A percentile compares a stretch with the other conserved stretches of the same genome.
Conservation (phyloP, 192 early-diverging fungal genomes). For the Phlyctochytrium arcticum region DNA sequence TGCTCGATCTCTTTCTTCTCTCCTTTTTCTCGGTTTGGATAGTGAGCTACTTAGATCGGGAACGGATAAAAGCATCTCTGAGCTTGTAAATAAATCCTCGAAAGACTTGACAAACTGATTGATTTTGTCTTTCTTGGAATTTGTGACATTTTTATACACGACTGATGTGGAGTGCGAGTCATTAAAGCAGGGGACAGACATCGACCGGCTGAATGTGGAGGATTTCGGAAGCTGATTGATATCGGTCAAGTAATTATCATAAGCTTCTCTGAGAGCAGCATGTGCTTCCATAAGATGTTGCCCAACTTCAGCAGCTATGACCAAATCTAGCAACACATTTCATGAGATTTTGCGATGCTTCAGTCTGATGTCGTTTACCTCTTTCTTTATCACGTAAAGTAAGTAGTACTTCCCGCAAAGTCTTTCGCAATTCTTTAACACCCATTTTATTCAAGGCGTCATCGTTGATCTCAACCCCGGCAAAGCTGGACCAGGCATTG, state of each 20-base stretch:
- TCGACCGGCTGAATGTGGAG: not conserved
- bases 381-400: constrained; percentile 7
- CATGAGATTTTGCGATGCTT: not conserved
- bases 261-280: constrained; percentile 11
- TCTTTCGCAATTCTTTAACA: constrained; percentile 5
- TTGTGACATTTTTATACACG: not conserved
- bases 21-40: not conserved
- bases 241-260: constrained; percentile 10
- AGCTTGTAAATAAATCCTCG: not conserved
- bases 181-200: not conserved
- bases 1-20: not conserved
- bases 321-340: constrained; percentile 2
- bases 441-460: not conserved
- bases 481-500: too few species aligned
- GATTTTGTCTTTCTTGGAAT: not conserved
- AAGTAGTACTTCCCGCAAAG: not conserved
- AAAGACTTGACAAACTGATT: not conserved
- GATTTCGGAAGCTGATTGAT: not conserved
- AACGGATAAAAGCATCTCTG: not conserved
- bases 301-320: constrained; percentile 22
- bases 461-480: not conserved
- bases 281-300: constrained; percentile 25
- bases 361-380: not conserved
- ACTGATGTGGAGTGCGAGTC: not conserved
- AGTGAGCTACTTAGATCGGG: too few species aligned